Evolutionary conservation across 1,284 basidiomycete genomes (phyloP), one percentile per base, ranked within the genome.

Genomic region (Leccinum fallax): DNA sequence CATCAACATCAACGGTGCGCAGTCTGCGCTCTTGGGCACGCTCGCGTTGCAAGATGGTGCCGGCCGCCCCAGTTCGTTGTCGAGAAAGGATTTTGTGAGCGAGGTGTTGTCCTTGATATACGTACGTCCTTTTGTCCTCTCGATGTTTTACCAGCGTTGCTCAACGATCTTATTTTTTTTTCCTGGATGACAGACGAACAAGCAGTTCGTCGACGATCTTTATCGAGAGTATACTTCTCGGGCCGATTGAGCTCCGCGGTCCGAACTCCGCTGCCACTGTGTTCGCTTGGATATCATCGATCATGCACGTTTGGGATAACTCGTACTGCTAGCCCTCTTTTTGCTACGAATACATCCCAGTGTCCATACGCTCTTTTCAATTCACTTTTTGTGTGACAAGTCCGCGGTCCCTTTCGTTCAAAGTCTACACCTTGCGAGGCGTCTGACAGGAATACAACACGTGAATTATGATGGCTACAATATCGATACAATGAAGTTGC

Each of bases 31-130:
- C 19, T 38, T 78, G 38, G 60, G 71, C 28, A 65, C 72, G 32
- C 62, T 78, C 26, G 55, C 65, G 2, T 62, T 58, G 5, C 69
- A 70, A 56, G 62, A 67, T 6, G 28, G 54, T 32, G 11, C 52
- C 15, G 65, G 55, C 70, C 69, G 56, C 56, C 48, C 74, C 59
- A 66, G 55, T 57, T 54, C 36, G 53, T 64, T 85, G 64, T 80
- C 81, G 59, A 81, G 81, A 70, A 87, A 85, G 57, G 85, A 85
- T 53, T 93, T 93, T 71, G 81, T 91, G 36, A 78, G 80, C 58
- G 85, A 90, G 71, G 76, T 93, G 58, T 74, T 90, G 68, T 84
- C 82, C 28, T 77, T 92, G 67, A 83, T 92, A 61, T 86, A 90
- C 73, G 89, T 92, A 61, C 71, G 87, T 81, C 36, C 28, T 4